A percentile compares a stretch with the other conserved stretches of the same genome.
These are phyloP conservation scores for Verticillium alfalfae DNA, from an alignment of 2,329 filamentous ascomycete species.

Conservation along the genomic window DNA sequence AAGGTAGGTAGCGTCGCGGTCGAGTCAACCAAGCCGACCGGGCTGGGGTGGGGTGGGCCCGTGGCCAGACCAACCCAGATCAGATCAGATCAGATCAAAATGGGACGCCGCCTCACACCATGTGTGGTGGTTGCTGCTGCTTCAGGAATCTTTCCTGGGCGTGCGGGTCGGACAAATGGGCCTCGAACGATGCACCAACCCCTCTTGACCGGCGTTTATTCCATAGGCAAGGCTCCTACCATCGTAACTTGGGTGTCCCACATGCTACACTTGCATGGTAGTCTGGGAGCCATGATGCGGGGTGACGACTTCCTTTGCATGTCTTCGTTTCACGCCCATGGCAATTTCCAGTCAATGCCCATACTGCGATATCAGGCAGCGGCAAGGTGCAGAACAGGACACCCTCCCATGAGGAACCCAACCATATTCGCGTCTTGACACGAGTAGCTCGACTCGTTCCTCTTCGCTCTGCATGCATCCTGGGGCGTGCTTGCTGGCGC, in stretches of 20 bases:
- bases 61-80: background rate
- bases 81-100: constrained; percentile 1
- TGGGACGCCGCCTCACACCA: background rate
- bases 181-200: background rate
- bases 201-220: background rate
- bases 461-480: background rate
- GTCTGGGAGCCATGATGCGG: background rate
- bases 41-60: no score
- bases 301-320: background rate
- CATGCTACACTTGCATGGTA: background rate
- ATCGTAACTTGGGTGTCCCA: no score
- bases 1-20: background rate
- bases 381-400: background rate
- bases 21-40: background rate
- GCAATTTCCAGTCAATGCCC: background rate
- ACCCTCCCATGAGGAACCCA: background rate
- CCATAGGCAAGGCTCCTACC: no score
- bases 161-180: background rate
- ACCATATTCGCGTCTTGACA: background rate
- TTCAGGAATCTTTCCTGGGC: background rate
- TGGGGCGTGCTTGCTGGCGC: background rate
- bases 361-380: background rate
- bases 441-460: background rate
- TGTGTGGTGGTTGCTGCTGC: background rate
- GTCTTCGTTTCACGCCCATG: background rate